phyloP scores from a whole-genome alignment of 805 yeast species.

The Candida dajiaensis region DNA sequence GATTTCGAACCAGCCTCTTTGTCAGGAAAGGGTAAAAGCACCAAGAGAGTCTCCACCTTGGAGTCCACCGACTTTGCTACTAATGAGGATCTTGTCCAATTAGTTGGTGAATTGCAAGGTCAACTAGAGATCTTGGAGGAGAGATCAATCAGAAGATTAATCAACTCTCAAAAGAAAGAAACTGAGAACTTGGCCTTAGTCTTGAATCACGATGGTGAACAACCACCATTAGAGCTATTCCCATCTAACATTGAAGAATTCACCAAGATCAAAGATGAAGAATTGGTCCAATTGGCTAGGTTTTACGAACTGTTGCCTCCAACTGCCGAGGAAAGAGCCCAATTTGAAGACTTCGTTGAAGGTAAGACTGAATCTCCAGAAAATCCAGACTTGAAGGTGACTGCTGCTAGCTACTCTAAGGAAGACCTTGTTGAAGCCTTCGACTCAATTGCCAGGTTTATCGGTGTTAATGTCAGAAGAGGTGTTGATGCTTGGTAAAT shows the following conservation, averaged over 20 bases:
- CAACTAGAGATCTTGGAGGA: constrained; percentile 79
- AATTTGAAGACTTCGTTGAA: constrained; percentile 43
- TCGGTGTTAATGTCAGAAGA: constrained; percentile 58
- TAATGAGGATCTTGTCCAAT: constrained; percentile 77
- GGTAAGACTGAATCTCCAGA: constrained; percentile 41
- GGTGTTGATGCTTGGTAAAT: constrained; percentile 45
- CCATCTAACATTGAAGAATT: constrained; percentile 58
- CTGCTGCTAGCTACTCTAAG: constrained; percentile 29
- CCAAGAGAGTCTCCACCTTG: constrained; percentile 7
- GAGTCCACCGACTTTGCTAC: constrained; percentile 61
- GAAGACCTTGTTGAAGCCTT: constrained; percentile 49
- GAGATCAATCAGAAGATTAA: constrained; percentile 63
- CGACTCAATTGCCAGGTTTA: constrained; percentile 60
- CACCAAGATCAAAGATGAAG: constrained; percentile 35
- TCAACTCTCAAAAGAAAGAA: constrained; percentile 47
- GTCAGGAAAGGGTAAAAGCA: constrained; percentile 3
- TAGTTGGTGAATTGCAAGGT: constrained; percentile 86
- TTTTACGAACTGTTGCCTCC: constrained; percentile 79
- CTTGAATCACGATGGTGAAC: constrained; percentile 75
- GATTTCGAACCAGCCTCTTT: constrained; percentile 18
- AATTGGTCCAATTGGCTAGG: constrained; percentile 49
- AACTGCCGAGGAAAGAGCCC: constrained; percentile 45
- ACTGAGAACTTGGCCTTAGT: constrained; percentile 55
- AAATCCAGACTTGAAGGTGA: constrained; percentile 25
- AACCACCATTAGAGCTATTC: constrained; percentile 45